A percentile compares a stretch with the other conserved stretches of the same genome.
phyloP scores from a whole-genome alignment of 306 rosid genomes.

The Oemleria cerasiformis region DNA sequence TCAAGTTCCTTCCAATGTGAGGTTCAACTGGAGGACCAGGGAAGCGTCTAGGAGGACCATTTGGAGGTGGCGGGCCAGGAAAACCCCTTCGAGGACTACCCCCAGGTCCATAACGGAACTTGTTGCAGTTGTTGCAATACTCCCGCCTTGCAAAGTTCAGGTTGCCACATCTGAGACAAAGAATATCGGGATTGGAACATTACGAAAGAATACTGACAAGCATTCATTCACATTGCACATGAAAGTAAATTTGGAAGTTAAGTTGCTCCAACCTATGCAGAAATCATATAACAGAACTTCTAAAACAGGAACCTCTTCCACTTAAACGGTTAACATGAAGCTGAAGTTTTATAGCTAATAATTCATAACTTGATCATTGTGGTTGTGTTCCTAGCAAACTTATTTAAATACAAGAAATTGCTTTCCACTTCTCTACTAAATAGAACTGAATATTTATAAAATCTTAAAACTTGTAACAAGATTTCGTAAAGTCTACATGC shows the following conservation, averaged over 20 bases:
- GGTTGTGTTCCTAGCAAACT: background rate
- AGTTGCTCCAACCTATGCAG: background rate
- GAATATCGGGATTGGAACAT: background rate
- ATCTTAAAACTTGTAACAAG: background rate
- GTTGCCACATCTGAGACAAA: conserved; percentile 71
- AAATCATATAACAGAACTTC: background rate
- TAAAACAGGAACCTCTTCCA: background rate
- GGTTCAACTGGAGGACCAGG: conserved; percentile 71
- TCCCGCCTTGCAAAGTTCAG: conserved; percentile 95
- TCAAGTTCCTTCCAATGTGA: conserved; percentile 67
- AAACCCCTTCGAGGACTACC: conserved; percentile 85
- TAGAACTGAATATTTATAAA: background rate
- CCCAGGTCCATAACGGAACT: conserved; percentile 53
- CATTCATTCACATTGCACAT: background rate
- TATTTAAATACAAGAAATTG: background rate
- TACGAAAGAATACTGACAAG: background rate
- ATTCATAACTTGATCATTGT: background rate
- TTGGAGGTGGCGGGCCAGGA: conserved; percentile 54
- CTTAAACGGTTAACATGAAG: background rate
- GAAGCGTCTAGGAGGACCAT: conserved; percentile 64
- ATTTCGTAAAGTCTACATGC: background rate
- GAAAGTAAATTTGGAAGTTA: background rate
- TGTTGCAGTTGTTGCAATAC: conserved; percentile 78
- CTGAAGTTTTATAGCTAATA: background rate
- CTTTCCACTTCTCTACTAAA: background rate